Evolutionary conservation across 495 filamentous ascomycete genomes (phyloP).

Genomic region (Clohesyomyces aquaticus): DNA sequence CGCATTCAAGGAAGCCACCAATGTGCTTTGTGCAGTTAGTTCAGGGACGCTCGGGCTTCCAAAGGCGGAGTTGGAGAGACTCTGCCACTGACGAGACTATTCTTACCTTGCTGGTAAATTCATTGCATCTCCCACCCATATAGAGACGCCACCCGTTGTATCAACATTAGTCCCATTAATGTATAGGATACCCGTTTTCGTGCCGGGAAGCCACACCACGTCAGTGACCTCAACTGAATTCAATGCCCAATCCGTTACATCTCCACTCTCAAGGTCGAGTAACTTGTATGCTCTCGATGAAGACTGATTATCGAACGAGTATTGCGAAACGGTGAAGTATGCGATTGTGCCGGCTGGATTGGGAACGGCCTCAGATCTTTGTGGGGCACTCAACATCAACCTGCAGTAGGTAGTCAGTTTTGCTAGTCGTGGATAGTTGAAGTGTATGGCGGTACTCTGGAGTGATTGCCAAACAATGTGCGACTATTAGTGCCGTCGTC

Average conservation of each 20-base stretch:
- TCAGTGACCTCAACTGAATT: slow-evolving; percentile 52
- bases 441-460: not conserved
- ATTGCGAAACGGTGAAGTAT: slow-evolving; percentile 47
- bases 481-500: no score
- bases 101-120: slow-evolving; percentile 18
- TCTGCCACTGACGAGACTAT: not conserved
- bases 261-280: slow-evolving; percentile 50
- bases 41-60: not conserved
- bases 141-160: slow-evolving; percentile 50
- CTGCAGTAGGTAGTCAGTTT: slow-evolving; percentile 8
- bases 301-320: slow-evolving; percentile 53
- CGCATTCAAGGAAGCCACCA: slow-evolving; percentile 36
- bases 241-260: slow-evolving; percentile 47
- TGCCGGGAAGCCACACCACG: slow-evolving; percentile 51
- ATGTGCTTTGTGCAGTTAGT: slow-evolving; percentile 14
- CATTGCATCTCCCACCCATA: slow-evolving; percentile 49
- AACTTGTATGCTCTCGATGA: slow-evolving; percentile 47
- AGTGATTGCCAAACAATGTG: no score
- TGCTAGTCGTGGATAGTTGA: not conserved
- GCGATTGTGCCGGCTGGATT: slow-evolving; percentile 37
- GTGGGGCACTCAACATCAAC: slow-evolving; percentile 39
- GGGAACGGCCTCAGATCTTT: slow-evolving; percentile 17
- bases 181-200: slow-evolving; percentile 52
- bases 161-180: slow-evolving; percentile 54
- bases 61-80: not conserved